Evolutionary conservation across 768 basidiomycete genomes (phyloP), one percentile per base, ranked within the genome.

Genomic region (Boletus rubescentipes): DNA sequence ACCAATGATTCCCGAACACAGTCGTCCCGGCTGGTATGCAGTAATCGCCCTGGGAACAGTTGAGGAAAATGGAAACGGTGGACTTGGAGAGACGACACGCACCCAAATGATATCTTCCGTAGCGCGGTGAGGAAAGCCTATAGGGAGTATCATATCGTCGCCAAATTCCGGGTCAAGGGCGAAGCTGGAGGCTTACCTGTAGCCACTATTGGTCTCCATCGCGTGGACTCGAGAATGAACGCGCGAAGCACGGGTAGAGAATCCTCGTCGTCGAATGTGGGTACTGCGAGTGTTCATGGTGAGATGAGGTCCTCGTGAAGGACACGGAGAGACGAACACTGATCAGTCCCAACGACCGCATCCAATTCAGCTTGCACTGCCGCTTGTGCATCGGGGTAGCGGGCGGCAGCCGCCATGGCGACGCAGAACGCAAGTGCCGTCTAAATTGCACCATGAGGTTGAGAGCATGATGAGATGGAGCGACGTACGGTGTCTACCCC

Each of bases 351-450:
- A 23, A 82, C 61, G 5, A 83, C 73, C 4, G 51, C 45, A 51
- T 83, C 82, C 2, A 86, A 65, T 54, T 86, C 79, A 21, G 75
- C 73, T 43, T 82, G 80, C 1, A 83, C 78, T n/a, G 59, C 67
- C 3, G 62, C 66, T 41, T 83, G 81, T 1, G 79, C 73, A 21
- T 76, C 73, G 0, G 82, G 81, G 54, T 77, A 75, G 47, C 70
- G 70, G 1, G 78, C 78, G 4, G 81, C 77, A 8, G 82, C 79
- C 64, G 80, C 69, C 30, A 83, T 68, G 2, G 67, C 63, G 37
- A 78, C 70, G 48, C 76, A 77, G 37, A 83, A 81, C 0, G 77
- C 79, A 9, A 75, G 74, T 0, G 81, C 78, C 1, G 80, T 83
- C 52, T 73, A 23, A 26, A 20, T 3, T 32, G 14, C 5, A 5